phyloP scores from a whole-genome alignment of 164 flowering plant genomes.

The Chimonanthus salicifolius region DNA sequence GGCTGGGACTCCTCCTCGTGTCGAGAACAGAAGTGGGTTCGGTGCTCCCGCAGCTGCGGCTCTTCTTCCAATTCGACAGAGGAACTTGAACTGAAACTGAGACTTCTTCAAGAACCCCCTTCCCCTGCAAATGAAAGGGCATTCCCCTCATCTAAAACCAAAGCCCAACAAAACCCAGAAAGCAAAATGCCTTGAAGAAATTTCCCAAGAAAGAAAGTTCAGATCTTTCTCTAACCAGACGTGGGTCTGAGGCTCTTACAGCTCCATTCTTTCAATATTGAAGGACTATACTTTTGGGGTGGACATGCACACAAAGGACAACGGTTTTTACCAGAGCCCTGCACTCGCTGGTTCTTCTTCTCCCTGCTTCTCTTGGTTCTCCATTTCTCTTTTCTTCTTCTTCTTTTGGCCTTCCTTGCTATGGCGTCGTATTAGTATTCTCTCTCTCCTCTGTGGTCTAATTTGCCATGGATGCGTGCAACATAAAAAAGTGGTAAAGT shows the following conservation, averaged over 20 bases:
- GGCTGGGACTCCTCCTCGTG: constrained; percentile 52
- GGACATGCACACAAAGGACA: neutral
- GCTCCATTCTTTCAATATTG: neutral
- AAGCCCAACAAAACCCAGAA: constrained; percentile 5
- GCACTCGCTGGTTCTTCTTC: neutral
- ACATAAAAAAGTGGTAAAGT: constrained; percentile 24
- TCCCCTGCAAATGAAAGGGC: constrained; percentile 70
- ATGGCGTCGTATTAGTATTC: neutral
- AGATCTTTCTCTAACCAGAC: too few species aligned
- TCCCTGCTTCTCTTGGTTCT: constrained; percentile 13
- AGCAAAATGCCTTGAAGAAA: neutral
- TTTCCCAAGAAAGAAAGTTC: neutral
- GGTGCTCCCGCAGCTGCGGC: constrained; percentile 19
- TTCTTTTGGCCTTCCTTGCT: neutral
- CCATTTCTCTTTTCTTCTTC: neutral
- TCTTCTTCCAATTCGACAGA: constrained; percentile 19
- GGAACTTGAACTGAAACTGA: constrained; percentile 18
- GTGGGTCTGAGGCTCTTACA: neutral
- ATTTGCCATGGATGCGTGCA: constrained; percentile 30
- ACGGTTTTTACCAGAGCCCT: neutral
- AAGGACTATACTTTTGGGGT: neutral
- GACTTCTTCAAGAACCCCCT: constrained; percentile 40
- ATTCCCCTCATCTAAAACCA: constrained; percentile 56
- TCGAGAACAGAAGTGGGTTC: constrained; percentile 85
- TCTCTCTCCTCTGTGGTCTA: constrained; percentile 4